These are phyloP conservation scores for Cucurbita argyrosperma DNA, from an alignment of 306 rosid genomes.

Conservation along the genomic window DNA sequence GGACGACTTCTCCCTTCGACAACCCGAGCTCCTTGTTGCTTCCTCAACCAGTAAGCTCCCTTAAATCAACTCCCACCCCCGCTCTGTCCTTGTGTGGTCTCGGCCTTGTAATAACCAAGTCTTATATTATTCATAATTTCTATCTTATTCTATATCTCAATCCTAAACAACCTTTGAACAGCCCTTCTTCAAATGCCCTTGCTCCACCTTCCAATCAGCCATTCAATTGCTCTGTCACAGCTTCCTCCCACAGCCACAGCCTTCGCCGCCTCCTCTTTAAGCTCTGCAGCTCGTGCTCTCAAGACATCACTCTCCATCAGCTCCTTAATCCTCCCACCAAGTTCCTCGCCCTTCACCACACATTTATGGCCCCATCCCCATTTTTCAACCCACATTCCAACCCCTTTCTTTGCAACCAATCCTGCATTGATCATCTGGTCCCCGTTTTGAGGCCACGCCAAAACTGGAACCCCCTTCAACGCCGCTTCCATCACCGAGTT, in stretches of 20 bases:
- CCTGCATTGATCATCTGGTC: slow-evolving; percentile 46
- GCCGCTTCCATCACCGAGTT: slow-evolving; percentile 39
- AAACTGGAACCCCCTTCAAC: slow-evolving; percentile 26
- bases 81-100: no score
- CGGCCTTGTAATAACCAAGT: no score
- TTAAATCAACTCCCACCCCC: no score
- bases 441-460: slow-evolving; percentile 47
- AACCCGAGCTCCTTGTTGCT: no score
- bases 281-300: slow-evolving; percentile 6
- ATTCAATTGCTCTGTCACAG: slow-evolving; percentile 6
- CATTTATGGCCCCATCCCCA: slow-evolving; percentile 44
- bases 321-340: slow-evolving; percentile 33
- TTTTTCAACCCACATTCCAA: slow-evolving; percentile 33
- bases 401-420: slow-evolving; percentile 23
- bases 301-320: slow-evolving; percentile 26
- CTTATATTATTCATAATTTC: no score
- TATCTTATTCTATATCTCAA: no score
- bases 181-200: background rate
- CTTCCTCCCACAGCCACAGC: slow-evolving; percentile 23
- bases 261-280: slow-evolving; percentile 20
- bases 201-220: slow-evolving; percentile 15
- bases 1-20: no score
- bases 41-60: no score
- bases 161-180: no score
- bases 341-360: slow-evolving; percentile 32